Evolutionary conservation across 2,329 filamentous ascomycete species (phyloP), one percentile per base, ranked within the genome.

Genomic region (Talaromyces sp.): DNA sequence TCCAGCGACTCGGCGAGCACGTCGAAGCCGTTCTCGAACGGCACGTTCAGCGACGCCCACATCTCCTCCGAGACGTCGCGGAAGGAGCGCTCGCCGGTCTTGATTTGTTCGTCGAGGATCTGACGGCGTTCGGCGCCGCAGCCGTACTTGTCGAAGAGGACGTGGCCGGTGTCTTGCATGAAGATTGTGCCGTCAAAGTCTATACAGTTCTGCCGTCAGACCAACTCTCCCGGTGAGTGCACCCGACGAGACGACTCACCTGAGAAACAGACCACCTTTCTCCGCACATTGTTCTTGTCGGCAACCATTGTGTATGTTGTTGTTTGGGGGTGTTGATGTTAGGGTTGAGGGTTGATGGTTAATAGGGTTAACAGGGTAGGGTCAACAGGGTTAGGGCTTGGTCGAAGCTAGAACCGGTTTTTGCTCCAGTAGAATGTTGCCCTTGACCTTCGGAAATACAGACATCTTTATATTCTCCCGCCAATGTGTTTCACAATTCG

Each of bases 181-280:
- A 88, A 88, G 66, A 90, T 90, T 3, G 87, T 89, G 66, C 87
- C 87, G 72, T 89, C 87, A 68, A 90, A 89, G 73, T 89, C 86
- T 88, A n/a, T 28, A 16, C n/a, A n/a, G 12, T n/a, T 1, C 6
- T 14, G 18, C 2, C 9, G 21, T 46, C 25, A 46, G 11, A 28
- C 28, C 6, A 28, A 5, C 16, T 16, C 2, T 11, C 12, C 6
- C 21, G 2, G 6, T 46, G 21, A 21, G 6, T 39, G 8, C 2
- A 21, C 6, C 8, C 21, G 21, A 7, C 9, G 8, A 8, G 14
- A 5, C 14, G 9, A 54, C 58, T 18, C 5, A 61, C 58, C 58
- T 33, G 58, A 61, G 46, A 61, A 61, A 40, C 58, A 61, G 35
- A 61, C 25, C 1, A 61, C 58, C 37, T 61, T 61, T 55, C 58